Evolutionary conservation across 805 yeast species (phyloP).

Genomic region (Lipomyces spencermartinsiae): DNA sequence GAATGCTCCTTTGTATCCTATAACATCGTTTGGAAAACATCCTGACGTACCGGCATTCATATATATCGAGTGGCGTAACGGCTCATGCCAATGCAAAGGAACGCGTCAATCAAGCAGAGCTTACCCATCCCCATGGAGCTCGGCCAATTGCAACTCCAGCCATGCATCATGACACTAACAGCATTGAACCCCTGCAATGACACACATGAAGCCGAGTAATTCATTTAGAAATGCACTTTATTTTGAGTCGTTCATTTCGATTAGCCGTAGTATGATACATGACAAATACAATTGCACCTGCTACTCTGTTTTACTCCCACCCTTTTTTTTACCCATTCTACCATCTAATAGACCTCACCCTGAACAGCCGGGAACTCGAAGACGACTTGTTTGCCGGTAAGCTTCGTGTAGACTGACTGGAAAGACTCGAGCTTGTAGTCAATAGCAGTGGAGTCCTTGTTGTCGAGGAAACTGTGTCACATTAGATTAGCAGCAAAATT

Average conservation of each 20-base stretch:
- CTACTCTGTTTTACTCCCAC: slow-evolving; percentile 3
- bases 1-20: neutral
- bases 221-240: slow-evolving; percentile 17
- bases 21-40: too few species aligned
- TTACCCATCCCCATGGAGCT: too few species aligned
- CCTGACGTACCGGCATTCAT: too few species aligned
- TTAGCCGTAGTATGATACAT: slow-evolving; percentile 18
- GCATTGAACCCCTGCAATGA: neutral
- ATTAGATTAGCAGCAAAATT: neutral
- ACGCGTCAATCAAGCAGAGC: too few species aligned
- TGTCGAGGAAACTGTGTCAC: slow-evolving; percentile 69
- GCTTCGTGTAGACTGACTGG: slow-evolving; percentile 97
- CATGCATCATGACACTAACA: neutral
- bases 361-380: slow-evolving; percentile 78
- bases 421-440: slow-evolving; percentile 99
- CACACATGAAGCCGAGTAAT: neutral
- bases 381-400: slow-evolving; percentile 99
- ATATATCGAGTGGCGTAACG: too few species aligned
- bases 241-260: slow-evolving; percentile 11
- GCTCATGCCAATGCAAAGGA: too few species aligned
- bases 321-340: slow-evolving; percentile 1
- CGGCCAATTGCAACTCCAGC: neutral
- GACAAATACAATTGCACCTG: slow-evolving; percentile 10
- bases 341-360: slow-evolving; percentile 48
- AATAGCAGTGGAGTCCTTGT: slow-evolving; percentile 95